Conservation (phyloP, 306 rosid species). For the Canavalia ensiformis region DNA sequence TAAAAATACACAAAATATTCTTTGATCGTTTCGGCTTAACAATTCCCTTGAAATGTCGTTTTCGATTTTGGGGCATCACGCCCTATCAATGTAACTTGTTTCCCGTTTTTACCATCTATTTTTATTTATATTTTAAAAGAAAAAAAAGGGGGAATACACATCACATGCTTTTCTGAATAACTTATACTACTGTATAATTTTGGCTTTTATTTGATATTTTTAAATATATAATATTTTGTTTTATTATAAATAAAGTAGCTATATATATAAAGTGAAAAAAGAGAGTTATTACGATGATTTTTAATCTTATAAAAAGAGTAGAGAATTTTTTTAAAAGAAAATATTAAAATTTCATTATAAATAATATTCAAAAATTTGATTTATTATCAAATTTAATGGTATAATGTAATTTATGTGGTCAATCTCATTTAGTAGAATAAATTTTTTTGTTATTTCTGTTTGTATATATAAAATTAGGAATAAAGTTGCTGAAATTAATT, state of each 20-base stretch:
- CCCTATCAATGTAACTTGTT: conserved; percentile 33
- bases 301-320: too few species aligned
- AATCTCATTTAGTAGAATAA: too few species aligned
- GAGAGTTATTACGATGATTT: too few species aligned
- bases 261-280: too few species aligned
- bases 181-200: background rate
- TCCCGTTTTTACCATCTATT: conserved; percentile 33
- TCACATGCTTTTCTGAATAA: conserved; percentile 35
- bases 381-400: too few species aligned
- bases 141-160: background rate
- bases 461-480: too few species aligned
- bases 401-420: too few species aligned
- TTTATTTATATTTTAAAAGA: background rate
- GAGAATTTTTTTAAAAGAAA: too few species aligned
- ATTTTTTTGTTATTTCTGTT: too few species aligned
- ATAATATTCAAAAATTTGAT: too few species aligned
- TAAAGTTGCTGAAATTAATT: background rate
- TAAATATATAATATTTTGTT: background rate
- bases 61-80: conserved; percentile 35
- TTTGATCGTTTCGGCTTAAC: conserved; percentile 35
- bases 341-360: too few species aligned
- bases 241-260: background rate
- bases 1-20: conserved; percentile 10
- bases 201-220: background rate
- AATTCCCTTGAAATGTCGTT: conserved; percentile 45